Evolutionary conservation across 352 stramenopile species (phyloP).

Genomic region (Phytopythium chamaehyphon): DNA sequence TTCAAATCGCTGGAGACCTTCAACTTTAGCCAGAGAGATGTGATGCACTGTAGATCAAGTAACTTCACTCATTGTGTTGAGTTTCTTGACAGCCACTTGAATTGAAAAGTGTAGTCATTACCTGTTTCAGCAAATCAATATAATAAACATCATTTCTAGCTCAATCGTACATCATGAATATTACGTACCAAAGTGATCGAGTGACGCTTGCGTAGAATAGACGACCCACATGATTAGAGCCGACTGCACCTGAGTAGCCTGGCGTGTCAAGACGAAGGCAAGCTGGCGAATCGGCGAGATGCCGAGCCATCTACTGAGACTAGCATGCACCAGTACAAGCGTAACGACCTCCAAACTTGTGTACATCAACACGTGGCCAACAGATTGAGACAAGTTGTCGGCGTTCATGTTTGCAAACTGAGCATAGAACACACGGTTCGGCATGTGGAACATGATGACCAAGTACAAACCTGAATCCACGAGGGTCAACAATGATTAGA

Average conservation of each 20-base stretch:
- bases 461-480: conserved; percentile 7
- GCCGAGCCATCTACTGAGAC: conserved; percentile 17
- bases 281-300: conserved; percentile 26
- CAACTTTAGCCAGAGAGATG: too few species aligned
- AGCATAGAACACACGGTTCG: conserved; percentile 18
- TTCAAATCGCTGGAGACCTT: too few species aligned
- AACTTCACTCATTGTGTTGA: too few species aligned
- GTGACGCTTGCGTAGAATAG: conserved; percentile 6
- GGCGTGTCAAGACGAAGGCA: conserved; percentile 30
- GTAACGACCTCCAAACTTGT: conserved; percentile 29
- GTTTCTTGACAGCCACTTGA: too few species aligned
- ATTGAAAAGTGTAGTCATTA: too few species aligned
- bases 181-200: too few species aligned
- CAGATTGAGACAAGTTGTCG: conserved; percentile 6
- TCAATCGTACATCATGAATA: too few species aligned
- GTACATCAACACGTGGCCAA: conserved; percentile 30
- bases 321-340: conserved; percentile 17
- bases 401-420: conserved; percentile 19
- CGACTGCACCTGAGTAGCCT: conserved; percentile 20
- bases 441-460: conserved; percentile 3
- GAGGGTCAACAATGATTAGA: too few species aligned
- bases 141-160: background rate
- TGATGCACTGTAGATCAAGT: too few species aligned
- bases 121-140: too few species aligned
- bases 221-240: conserved; percentile 38